These are phyloP conservation scores for Agapanthus africanus DNA, from an alignment of 106 monocot species.

Conservation along the genomic window DNA sequence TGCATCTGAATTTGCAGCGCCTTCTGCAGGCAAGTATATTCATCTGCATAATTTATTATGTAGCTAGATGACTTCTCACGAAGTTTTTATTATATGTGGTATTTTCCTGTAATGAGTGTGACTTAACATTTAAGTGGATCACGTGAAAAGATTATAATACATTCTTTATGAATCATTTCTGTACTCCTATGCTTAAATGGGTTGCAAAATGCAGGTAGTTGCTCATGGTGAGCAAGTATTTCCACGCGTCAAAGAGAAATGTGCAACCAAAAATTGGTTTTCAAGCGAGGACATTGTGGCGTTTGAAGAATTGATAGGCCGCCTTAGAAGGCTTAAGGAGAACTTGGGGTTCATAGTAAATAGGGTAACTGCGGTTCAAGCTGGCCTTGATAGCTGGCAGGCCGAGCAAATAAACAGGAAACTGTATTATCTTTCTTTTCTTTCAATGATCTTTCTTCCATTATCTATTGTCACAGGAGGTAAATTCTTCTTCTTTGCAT, in stretches of 20 bases:
- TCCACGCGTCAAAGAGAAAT: slow-evolving; percentile 93
- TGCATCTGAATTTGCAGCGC: slow-evolving; percentile 85
- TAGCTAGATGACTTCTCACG: not conserved
- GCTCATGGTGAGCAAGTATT: slow-evolving; percentile 97
- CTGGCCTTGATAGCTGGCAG: slow-evolving; percentile 95
- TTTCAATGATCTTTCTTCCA: slow-evolving; percentile 91
- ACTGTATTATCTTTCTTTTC: slow-evolving; percentile 90
- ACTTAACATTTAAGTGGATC: not conserved
- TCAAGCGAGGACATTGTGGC: slow-evolving; percentile 55
- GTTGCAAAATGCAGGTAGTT: slow-evolving; percentile 48
- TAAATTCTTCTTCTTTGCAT: slow-evolving; percentile 34
- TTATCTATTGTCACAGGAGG: slow-evolving; percentile 89
- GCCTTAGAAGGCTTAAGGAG: slow-evolving; percentile 82
- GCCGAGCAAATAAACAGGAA: slow-evolving; percentile 91
- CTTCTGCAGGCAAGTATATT: slow-evolving; percentile 58
- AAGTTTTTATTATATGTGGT: not conserved
- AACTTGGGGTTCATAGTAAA: slow-evolving; percentile 84
- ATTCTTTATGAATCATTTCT: not conserved
- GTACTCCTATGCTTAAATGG: not conserved
- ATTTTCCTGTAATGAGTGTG: not conserved
- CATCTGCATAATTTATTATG: not conserved
- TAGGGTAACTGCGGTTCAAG: slow-evolving; percentile 78
- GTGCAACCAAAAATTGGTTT: slow-evolving; percentile 75
- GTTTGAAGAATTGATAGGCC: slow-evolving; percentile 81
- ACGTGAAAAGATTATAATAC: not conserved